Conservation (phyloP, 2,329 filamentous ascomycete genomes). For the Ophiostoma sp. region DNA sequence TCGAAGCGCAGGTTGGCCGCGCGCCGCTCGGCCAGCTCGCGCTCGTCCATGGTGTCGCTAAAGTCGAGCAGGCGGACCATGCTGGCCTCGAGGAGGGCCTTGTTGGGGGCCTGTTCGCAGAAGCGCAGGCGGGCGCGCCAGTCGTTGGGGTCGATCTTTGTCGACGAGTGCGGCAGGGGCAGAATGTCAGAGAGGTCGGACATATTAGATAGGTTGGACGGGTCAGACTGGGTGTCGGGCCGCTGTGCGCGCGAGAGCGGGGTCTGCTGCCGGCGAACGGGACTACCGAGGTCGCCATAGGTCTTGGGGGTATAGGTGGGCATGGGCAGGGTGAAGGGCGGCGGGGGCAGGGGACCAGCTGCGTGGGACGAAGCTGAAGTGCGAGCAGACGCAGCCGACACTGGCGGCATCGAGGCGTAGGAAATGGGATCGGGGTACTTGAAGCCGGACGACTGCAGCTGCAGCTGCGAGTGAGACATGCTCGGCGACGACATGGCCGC, state of each 20-base stretch:
- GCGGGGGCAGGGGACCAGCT: background rate
- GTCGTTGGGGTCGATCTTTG: slow-evolving; percentile 21
- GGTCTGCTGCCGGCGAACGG: background rate
- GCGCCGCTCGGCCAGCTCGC: slow-evolving; percentile 24
- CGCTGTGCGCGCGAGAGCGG: background rate
- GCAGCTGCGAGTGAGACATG: background rate
- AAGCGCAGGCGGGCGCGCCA: slow-evolving; percentile 27
- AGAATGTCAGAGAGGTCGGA: background rate
- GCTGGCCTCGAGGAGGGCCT: slow-evolving; percentile 24
- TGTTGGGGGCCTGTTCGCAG: slow-evolving; percentile 26
- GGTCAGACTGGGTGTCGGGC: background rate
- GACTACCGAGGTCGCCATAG: background rate
- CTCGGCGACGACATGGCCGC: slow-evolving; percentile 7
- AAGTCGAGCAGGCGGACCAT: slow-evolving; percentile 27
- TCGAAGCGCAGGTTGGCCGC: slow-evolving; percentile 28
- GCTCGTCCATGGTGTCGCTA: slow-evolving; percentile 19
- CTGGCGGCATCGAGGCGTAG: slow-evolving; percentile 6
- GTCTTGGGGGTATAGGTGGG: background rate
- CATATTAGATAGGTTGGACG: background rate
- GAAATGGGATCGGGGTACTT: background rate
- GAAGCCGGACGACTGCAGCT: background rate
- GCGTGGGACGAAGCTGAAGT: background rate
- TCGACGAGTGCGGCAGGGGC: background rate
- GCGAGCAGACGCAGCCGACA: background rate
- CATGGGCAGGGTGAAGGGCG: slow-evolving; percentile 4